Evolutionary conservation across 768 basidiomycete genomes (phyloP).

Genomic region (Xerocomellus amylosporus): DNA sequence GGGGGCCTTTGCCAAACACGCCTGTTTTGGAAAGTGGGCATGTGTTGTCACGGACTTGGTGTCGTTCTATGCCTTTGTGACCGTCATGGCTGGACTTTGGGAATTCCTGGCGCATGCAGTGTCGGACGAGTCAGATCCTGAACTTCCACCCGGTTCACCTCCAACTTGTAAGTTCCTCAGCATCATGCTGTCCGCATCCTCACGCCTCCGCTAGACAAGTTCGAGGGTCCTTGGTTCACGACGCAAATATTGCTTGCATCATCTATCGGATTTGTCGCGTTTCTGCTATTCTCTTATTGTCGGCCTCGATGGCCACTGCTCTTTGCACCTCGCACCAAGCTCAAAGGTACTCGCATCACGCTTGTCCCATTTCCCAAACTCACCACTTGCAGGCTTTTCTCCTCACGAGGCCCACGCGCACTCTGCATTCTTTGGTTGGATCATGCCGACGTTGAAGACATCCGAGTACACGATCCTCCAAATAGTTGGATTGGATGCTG

Average conservation of each 20-base stretch:
- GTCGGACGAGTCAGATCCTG: slow-evolving; percentile 36
- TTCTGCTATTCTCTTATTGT: slow-evolving; percentile 86
- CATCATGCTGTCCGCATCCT: not conserved
- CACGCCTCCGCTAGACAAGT: slow-evolving; percentile 50
- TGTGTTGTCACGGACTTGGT: not conserved
- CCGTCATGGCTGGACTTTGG: slow-evolving; percentile 14
- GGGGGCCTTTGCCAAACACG: slow-evolving; percentile 20
- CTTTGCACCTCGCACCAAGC: slow-evolving; percentile 90
- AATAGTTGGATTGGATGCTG: slow-evolving; percentile 95
- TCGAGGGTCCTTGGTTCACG: slow-evolving; percentile 93
- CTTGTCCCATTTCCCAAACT: not conserved
- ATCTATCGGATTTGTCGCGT: slow-evolving; percentile 72
- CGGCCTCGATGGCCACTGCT: slow-evolving; percentile 85
- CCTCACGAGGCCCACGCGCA: slow-evolving; percentile 90
- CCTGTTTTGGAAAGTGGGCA: slow-evolving; percentile 16
- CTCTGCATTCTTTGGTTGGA: slow-evolving; percentile 92
- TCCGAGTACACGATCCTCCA: slow-evolving; percentile 93
- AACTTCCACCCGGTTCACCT: slow-evolving; percentile 60
- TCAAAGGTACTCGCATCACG: slow-evolving; percentile 64
- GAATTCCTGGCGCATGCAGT: slow-evolving; percentile 20
- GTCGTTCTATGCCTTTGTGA: not conserved
- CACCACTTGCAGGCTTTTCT: slow-evolving; percentile 65
- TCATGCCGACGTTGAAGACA: slow-evolving; percentile 84
- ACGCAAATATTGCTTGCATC: slow-evolving; percentile 83
- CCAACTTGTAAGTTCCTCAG: slow-evolving; percentile 50